Percentiles rank a stretch among this genome's conserved stretches.
Evolutionary conservation across 139 green algal species (phyloP).

Genomic region (Pycnococcus provasolii): DNA sequence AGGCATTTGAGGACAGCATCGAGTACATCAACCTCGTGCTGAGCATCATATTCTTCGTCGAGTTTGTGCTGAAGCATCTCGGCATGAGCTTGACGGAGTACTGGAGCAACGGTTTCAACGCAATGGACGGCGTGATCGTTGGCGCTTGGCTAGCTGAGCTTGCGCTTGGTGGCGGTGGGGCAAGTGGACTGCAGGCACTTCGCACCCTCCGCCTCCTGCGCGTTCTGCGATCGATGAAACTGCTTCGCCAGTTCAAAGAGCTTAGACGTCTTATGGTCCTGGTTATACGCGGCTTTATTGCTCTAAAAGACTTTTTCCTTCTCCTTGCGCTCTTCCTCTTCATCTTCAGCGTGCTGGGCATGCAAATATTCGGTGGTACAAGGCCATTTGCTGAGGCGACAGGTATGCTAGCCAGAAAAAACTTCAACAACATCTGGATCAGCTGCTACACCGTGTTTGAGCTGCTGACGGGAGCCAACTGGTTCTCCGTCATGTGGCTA

Average conservation of each 20-base stretch:
- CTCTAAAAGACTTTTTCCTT: slow-evolving; percentile 31
- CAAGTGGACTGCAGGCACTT: background rate
- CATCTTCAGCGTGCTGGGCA: slow-evolving; percentile 40
- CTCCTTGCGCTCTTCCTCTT: slow-evolving; percentile 35
- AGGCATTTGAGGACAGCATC: background rate
- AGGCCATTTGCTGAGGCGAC: background rate
- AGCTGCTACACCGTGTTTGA: slow-evolving; percentile 4
- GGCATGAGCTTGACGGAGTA: slow-evolving; percentile 12
- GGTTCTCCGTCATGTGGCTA: slow-evolving; percentile 15
- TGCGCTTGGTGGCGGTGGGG: background rate
- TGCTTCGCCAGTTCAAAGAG: background rate
- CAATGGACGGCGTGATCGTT: slow-evolving; percentile 20
- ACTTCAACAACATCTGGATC: slow-evolving; percentile 19
- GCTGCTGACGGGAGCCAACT: slow-evolving; percentile 15
- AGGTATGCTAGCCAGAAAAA: background rate
- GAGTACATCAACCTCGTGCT: slow-evolving; percentile 10
- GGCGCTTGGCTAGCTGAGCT: slow-evolving; percentile 16
- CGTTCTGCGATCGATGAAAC: background rate
- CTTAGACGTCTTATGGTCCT: background rate
- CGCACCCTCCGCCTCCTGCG: slow-evolving; percentile 17
- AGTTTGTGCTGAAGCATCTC: slow-evolving; percentile 26
- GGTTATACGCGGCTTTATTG: background rate
- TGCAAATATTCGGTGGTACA: slow-evolving; percentile 28
- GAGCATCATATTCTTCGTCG: slow-evolving; percentile 15
- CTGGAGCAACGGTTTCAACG: slow-evolving; percentile 18